Percentiles rank a stretch among this genome's conserved stretches.
phyloP scores from a whole-genome alignment of 75 land plant species.

The Pinus albicaulis region DNA sequence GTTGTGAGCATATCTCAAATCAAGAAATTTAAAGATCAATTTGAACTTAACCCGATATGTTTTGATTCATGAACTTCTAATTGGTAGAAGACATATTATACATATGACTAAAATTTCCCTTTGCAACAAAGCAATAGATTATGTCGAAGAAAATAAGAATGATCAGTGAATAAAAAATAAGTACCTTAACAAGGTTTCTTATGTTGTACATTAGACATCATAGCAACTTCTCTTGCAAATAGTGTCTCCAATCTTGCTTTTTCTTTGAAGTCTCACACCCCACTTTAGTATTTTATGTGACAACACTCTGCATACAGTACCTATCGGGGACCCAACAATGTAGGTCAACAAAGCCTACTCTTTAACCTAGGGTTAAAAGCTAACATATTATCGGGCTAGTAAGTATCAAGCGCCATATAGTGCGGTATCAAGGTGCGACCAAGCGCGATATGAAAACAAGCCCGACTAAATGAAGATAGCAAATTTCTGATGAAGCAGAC shows the following conservation, averaged over 20 bases:
- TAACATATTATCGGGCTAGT: background rate
- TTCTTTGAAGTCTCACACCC: slow-evolving; percentile 60
- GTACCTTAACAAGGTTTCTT: too few species aligned
- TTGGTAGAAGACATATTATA: too few species aligned
- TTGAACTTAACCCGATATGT: too few species aligned
- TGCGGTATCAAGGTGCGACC: background rate
- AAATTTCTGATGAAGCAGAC: background rate
- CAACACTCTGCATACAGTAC: slow-evolving; percentile 62
- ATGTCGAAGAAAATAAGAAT: too few species aligned
- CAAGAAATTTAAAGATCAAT: too few species aligned
- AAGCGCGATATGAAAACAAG: background rate
- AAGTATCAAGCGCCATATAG: background rate
- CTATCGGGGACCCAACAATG: slow-evolving; percentile 18
- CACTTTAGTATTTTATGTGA: slow-evolving; percentile 60
- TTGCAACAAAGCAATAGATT: too few species aligned
- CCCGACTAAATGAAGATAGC: background rate
- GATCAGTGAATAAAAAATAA: too few species aligned
- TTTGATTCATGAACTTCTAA: too few species aligned
- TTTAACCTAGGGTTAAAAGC: background rate
- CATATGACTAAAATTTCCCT: too few species aligned
- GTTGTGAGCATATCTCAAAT: too few species aligned
- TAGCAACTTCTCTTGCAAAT: too few species aligned
- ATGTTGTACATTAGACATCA: too few species aligned
- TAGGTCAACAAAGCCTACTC: background rate
- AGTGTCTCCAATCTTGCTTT: slow-evolving; percentile 33